These are phyloP conservation scores for Dendryphion nanum DNA, from an alignment of 2,329 filamentous ascomycete species.

Conservation along the genomic window DNA sequence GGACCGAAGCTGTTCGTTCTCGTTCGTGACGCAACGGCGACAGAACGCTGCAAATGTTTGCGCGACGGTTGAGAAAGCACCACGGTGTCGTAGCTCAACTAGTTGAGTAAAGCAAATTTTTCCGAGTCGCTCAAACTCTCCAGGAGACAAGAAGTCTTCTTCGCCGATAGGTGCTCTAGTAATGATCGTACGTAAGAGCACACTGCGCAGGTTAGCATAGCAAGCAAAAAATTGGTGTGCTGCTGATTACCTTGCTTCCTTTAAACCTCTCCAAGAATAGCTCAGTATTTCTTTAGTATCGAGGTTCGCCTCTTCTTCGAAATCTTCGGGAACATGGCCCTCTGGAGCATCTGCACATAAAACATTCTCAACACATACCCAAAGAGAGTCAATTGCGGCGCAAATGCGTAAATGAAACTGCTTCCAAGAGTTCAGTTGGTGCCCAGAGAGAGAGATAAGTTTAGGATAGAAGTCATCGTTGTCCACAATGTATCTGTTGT, in stretches of 20 bases:
- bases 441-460: conserved; percentile 10
- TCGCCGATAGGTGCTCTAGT: conserved; percentile 37
- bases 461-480: conserved; percentile 35
- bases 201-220: conserved; percentile 52
- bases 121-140: conserved; percentile 66
- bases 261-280: conserved; percentile 92
- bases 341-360: conserved; percentile 95
- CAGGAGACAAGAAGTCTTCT: conserved; percentile 20
- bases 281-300: conserved; percentile 88
- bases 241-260: conserved; percentile 75
- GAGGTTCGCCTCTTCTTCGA: conserved; percentile 68
- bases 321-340: conserved; percentile 74
- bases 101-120: conserved; percentile 78
- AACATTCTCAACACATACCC: conserved; percentile 71
- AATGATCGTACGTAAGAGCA: conserved; percentile 58
- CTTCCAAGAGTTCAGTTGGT: conserved; percentile 26
- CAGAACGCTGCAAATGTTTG: conserved; percentile 84
- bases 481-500: conserved; percentile 53
- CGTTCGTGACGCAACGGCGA: conserved; percentile 58
- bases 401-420: conserved; percentile 58
- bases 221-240: conserved; percentile 65
- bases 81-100: conserved; percentile 79
- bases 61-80: conserved; percentile 90
- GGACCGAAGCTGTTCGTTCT: conserved; percentile 45
- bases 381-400: conserved; percentile 65